These are phyloP conservation scores for Chaetomium sp. DNA, from an alignment of 2,329 filamentous ascomycete genomes.

Conservation along the genomic window DNA sequence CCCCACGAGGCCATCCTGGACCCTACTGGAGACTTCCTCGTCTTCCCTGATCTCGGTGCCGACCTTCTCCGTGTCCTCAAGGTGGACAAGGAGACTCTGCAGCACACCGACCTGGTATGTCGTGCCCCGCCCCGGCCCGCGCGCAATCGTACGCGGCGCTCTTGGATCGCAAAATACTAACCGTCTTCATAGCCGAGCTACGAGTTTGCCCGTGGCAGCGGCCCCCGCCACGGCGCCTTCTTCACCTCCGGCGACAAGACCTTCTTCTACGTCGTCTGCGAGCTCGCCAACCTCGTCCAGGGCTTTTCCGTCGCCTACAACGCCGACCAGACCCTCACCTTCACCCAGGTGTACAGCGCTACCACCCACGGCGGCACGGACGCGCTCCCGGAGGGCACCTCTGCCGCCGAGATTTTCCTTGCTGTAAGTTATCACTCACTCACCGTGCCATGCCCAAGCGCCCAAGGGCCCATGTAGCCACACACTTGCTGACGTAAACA, in stretches of 20 bases:
- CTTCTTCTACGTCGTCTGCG: slow-evolving; percentile 63
- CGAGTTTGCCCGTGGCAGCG: slow-evolving; percentile 55
- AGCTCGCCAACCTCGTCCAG: slow-evolving; percentile 60
- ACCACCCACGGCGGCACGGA: slow-evolving; percentile 51
- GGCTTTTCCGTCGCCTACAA: slow-evolving; percentile 60
- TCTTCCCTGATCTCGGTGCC: slow-evolving; percentile 67
- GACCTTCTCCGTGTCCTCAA: slow-evolving; percentile 62
- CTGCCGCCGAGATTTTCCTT: slow-evolving; percentile 59
- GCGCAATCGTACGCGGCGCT: background rate
- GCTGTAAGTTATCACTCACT: slow-evolving; percentile 51
- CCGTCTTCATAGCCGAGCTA: slow-evolving; percentile 35
- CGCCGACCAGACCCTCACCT: slow-evolving; percentile 44
- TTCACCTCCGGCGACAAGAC: slow-evolving; percentile 47
- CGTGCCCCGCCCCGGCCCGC: no score
- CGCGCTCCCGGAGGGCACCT: slow-evolving; percentile 45
- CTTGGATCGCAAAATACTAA: background rate
- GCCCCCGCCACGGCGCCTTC: slow-evolving; percentile 68
- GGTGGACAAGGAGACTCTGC: slow-evolving; percentile 52
- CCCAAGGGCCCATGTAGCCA: background rate
- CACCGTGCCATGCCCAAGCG: background rate
- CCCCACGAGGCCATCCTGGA: slow-evolving; percentile 68
- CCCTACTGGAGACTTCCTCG: slow-evolving; percentile 62
- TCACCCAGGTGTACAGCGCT: slow-evolving; percentile 51
- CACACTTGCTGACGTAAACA: slow-evolving; percentile 4
- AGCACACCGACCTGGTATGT: slow-evolving; percentile 41